Percentiles rank a stretch among this genome's conserved stretches.
These are phyloP conservation scores for Oidiodendron maius DNA, from an alignment of 495 filamentous ascomycete genomes.

Conservation along the genomic window DNA sequence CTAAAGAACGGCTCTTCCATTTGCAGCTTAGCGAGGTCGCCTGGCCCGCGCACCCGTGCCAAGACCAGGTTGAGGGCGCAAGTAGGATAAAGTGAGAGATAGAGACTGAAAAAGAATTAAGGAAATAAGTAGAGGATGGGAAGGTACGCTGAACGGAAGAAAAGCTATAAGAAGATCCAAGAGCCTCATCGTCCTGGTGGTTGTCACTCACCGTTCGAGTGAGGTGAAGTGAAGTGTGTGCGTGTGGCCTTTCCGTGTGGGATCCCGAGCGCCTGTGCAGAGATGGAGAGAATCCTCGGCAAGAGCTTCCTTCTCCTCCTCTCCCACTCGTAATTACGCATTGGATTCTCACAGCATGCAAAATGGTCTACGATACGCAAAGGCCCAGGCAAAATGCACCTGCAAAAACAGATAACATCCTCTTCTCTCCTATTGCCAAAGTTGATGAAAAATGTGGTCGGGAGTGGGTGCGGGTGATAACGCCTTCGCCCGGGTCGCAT, in stretches of 20 bases:
- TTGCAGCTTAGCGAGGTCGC: background rate
- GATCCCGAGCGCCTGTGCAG: too few species aligned
- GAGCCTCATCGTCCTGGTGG: background rate
- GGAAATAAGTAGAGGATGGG: background rate
- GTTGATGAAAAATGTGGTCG: background rate
- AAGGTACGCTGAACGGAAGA: background rate
- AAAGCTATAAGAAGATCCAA: background rate
- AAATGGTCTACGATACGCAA: slow-evolving; percentile 24
- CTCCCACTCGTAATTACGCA: slow-evolving; percentile 9
- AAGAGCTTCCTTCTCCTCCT: too few species aligned
- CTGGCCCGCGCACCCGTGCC: background rate
- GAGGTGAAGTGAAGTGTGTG: too few species aligned
- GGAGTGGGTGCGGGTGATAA: too few species aligned
- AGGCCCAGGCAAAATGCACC: slow-evolving; percentile 3
- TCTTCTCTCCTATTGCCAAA: background rate
- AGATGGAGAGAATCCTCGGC: too few species aligned
- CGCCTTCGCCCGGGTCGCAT: too few species aligned
- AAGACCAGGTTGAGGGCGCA: background rate
- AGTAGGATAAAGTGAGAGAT: background rate
- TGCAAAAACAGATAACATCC: background rate
- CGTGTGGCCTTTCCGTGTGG: too few species aligned
- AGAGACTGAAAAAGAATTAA: background rate
- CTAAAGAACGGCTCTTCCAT: slow-evolving; percentile 1
- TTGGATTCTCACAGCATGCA: slow-evolving; percentile 23
- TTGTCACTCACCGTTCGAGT: too few species aligned